Percentiles rank a stretch among this genome's conserved stretches.
Conservation (phyloP, 2,329 filamentous ascomycete species). For the Cladobotryum mycophilum region DNA sequence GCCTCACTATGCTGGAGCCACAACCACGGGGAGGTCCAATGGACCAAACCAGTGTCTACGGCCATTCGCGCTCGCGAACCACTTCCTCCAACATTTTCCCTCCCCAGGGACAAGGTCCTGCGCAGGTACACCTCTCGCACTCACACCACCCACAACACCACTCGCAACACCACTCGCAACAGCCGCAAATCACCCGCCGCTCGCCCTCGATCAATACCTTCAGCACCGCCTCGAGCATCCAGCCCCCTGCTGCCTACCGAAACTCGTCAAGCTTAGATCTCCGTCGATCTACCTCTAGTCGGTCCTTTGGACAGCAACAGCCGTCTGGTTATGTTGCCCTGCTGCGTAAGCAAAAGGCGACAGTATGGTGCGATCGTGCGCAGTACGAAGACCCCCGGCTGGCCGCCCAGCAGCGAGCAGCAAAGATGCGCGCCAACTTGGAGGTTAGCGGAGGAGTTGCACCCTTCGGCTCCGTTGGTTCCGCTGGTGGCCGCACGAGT, state of each 20-base stretch:
- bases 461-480: constrained; percentile 41
- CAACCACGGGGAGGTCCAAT: constrained; percentile 26
- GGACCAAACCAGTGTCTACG: constrained; percentile 36
- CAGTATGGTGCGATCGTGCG: constrained; percentile 93
- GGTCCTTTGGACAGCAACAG: constrained; percentile 60
- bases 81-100: constrained; percentile 50
- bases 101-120: constrained; percentile 22
- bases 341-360: constrained; percentile 95
- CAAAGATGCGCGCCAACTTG: constrained; percentile 77
- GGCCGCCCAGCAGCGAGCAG: constrained; percentile 74
- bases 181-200: constrained; percentile 35
- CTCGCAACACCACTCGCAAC: neutral
- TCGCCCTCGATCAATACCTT: constrained; percentile 62
- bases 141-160: constrained; percentile 27
- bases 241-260: constrained; percentile 50
- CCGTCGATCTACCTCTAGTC: constrained; percentile 73
- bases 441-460: constrained; percentile 61
- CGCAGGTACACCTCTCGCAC: constrained; percentile 25
- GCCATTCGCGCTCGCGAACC: constrained; percentile 51
- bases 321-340: constrained; percentile 84
- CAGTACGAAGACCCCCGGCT: constrained; percentile 87
- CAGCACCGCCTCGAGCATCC: constrained; percentile 65
- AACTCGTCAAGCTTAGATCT: constrained; percentile 52
- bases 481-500: constrained; percentile 44
- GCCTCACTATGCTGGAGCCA: constrained; percentile 26